These are phyloP conservation scores for Fusarium brachygibbosum DNA, from an alignment of 2,329 filamentous ascomycete species.

Conservation along the genomic window DNA sequence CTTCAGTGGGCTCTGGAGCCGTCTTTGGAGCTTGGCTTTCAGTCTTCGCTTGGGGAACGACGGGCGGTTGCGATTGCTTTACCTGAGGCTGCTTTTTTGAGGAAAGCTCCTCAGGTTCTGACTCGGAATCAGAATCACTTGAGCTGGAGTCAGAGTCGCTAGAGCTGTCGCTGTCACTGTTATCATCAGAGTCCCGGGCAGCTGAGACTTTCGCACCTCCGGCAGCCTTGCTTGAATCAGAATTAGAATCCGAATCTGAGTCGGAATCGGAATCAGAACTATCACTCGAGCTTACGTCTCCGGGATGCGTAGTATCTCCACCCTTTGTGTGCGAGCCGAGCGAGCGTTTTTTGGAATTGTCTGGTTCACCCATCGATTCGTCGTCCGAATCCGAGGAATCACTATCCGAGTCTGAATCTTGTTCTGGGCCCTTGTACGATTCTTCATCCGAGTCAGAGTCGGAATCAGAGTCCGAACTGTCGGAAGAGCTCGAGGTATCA, in stretches of 20 bases:
- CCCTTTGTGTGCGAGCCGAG: background rate
- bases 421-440: slow-evolving; percentile 56
- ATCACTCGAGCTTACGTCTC: slow-evolving; percentile 28
- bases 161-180: slow-evolving; percentile 41
- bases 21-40: slow-evolving; percentile 11
- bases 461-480: slow-evolving; percentile 49
- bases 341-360: background rate
- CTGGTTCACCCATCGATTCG: slow-evolving; percentile 15
- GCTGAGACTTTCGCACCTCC: slow-evolving; percentile 19
- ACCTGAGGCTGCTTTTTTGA: slow-evolving; percentile 49
- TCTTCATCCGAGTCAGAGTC: slow-evolving; percentile 51
- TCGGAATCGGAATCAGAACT: slow-evolving; percentile 3
- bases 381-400: slow-evolving; percentile 10
- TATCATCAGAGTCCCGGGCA: slow-evolving; percentile 28
- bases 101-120: slow-evolving; percentile 55
- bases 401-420: slow-evolving; percentile 52
- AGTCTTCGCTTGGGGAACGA: background rate
- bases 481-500: slow-evolving; percentile 34
- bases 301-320: background rate
- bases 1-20: slow-evolving; percentile 11
- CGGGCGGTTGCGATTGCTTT: slow-evolving; percentile 1
- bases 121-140: slow-evolving; percentile 49
- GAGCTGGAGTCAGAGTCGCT: slow-evolving; percentile 41
- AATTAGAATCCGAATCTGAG: slow-evolving; percentile 18
- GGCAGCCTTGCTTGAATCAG: background rate